These are phyloP conservation scores for Mycena pura DNA, from an alignment of 768 basidiomycete species.

Conservation along the genomic window DNA sequence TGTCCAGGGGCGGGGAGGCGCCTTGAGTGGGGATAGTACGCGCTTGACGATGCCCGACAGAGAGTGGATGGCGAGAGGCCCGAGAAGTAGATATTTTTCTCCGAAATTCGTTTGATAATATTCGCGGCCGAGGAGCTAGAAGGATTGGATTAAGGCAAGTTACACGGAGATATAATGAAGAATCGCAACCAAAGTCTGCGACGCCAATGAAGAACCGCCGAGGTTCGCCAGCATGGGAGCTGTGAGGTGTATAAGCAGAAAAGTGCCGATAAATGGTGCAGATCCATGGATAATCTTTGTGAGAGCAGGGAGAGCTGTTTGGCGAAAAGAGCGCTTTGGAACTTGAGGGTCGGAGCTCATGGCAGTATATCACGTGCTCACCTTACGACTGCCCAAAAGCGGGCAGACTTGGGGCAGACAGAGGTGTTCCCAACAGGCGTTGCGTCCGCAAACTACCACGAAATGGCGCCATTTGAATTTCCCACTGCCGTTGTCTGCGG, in stretches of 20 bases:
- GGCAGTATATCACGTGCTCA: no score
- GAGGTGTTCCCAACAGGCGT: background rate
- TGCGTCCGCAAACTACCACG: background rate
- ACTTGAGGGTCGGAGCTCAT: background rate
- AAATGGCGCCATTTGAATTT: slow-evolving; percentile 41
- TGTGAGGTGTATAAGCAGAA: slow-evolving; percentile 79
- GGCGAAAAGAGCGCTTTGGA: slow-evolving; percentile 6
- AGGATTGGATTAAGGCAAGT: background rate
- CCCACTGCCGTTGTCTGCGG: slow-evolving; percentile 41
- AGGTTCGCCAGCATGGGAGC: slow-evolving; percentile 76
- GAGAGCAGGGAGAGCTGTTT: slow-evolving; percentile 35
- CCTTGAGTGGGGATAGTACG: slow-evolving; percentile 48
- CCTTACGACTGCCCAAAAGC: no score
- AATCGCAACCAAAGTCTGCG: slow-evolving; percentile 73
- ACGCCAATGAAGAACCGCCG: slow-evolving; percentile 72
- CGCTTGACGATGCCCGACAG: slow-evolving; percentile 66
- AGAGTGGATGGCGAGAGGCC: slow-evolving; percentile 71
- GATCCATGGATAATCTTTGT: slow-evolving; percentile 70
- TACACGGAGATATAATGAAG: background rate
- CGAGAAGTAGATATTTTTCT: slow-evolving; percentile 72
- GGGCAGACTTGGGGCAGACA: background rate
- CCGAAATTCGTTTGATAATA: slow-evolving; percentile 80
- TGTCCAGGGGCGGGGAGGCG: slow-evolving; percentile 40
- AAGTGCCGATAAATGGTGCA: slow-evolving; percentile 78
- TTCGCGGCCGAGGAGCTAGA: slow-evolving; percentile 80